These are phyloP conservation scores for Hyaloscypha hepaticicola DNA, from an alignment of 495 filamentous ascomycete species.

Conservation along the genomic window DNA sequence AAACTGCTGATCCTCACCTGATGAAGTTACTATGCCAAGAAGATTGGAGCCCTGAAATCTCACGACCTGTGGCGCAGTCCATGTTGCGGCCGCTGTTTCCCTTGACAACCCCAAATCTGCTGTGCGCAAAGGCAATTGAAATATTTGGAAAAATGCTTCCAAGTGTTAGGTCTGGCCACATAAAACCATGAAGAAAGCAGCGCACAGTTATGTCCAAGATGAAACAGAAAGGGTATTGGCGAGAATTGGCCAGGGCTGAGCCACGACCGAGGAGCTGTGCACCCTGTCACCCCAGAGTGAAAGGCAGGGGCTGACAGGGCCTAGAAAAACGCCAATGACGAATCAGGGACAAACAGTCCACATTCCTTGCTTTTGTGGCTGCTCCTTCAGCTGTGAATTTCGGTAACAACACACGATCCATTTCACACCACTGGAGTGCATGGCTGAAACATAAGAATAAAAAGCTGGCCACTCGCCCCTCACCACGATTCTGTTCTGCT, in stretches of 20 bases:
- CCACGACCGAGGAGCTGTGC: conserved; percentile 1
- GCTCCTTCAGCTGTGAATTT: background rate
- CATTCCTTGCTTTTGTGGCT: conserved; percentile 18
- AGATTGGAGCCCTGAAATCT: background rate
- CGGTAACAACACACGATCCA: conserved; percentile 9
- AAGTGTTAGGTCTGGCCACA: background rate
- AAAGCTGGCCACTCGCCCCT: conserved; percentile 3
- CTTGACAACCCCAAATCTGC: background rate
- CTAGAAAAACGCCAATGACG: conserved; percentile 1
- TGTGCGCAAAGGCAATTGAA: background rate
- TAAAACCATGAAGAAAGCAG: background rate
- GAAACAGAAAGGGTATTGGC: background rate
- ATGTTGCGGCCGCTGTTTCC: background rate
- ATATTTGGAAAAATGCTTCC: background rate
- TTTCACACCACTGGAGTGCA: background rate
- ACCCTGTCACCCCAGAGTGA: background rate
- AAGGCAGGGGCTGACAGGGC: background rate
- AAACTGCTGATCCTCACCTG: background rate
- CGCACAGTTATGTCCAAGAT: background rate
- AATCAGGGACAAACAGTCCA: conserved; percentile 6
- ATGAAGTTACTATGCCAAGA: background rate
- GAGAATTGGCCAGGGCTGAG: background rate
- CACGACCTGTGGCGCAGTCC: background rate
- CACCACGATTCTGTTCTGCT: background rate
- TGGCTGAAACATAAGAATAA: conserved; percentile 16